Conservation (phyloP, 306 rosid species). For the Castanea sativa region DNA sequence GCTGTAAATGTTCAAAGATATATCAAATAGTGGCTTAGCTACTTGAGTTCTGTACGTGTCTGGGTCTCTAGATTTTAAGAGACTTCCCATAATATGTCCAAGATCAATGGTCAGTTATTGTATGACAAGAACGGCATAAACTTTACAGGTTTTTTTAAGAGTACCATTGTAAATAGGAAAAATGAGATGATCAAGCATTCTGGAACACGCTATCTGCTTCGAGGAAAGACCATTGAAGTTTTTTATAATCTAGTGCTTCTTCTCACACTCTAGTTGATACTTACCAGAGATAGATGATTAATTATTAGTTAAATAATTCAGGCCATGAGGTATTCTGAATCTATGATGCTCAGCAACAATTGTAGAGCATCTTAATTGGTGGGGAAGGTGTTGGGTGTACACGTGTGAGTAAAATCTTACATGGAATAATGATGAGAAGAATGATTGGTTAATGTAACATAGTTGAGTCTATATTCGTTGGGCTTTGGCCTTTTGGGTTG, state of each 20-base stretch:
- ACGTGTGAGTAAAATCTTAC: too few relatives aligned
- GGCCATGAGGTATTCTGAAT: neutral
- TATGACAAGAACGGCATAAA: neutral
- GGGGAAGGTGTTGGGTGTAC: too few relatives aligned
- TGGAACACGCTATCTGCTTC: neutral
- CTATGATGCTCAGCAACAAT: too few relatives aligned
- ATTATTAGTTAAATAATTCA: too few relatives aligned
- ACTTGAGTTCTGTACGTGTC: constrained; percentile 17
- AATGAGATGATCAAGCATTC: neutral
- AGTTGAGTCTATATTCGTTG: too few relatives aligned
- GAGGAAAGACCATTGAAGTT: neutral
- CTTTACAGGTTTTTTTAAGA: neutral
- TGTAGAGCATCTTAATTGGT: too few relatives aligned
- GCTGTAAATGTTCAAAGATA: constrained; percentile 11
- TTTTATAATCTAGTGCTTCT: neutral
- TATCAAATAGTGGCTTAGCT: neutral
- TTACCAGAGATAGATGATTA: too few relatives aligned
- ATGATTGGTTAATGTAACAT: too few relatives aligned
- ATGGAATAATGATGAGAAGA: too few relatives aligned
- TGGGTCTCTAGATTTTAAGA: constrained; percentile 10
- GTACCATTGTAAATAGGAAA: neutral
- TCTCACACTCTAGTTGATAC: neutral
- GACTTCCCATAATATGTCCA: neutral
- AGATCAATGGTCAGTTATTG: neutral
- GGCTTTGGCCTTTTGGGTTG: too few relatives aligned